Conservation (phyloP, 2,329 filamentous ascomycete genomes). For the Sarocladium brachiariae region DNA sequence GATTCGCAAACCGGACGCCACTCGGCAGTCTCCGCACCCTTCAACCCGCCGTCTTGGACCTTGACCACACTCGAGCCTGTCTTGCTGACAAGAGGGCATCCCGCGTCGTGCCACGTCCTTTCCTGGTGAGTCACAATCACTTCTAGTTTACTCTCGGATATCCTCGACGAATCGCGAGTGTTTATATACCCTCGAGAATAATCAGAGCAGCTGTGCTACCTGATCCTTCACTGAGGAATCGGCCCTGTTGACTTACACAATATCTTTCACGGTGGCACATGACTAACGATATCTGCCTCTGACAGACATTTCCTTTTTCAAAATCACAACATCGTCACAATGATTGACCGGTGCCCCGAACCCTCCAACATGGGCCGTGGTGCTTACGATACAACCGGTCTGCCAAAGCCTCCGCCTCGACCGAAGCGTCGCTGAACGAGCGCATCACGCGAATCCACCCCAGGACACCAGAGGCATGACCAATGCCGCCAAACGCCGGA, state of each 20-base stretch:
- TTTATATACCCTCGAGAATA: no score
- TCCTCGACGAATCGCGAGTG: no score
- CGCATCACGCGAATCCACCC: not conserved
- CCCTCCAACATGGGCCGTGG: constrained; percentile 42
- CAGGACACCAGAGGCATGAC: not conserved
- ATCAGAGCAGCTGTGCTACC: no score
- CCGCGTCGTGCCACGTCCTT: constrained; percentile 22
- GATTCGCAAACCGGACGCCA: constrained; percentile 24
- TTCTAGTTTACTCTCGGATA: no score
- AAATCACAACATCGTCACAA: constrained; percentile 20
- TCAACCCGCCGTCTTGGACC: constrained; percentile 12
- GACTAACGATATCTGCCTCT: not conserved
- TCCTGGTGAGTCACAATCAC: constrained; percentile 27
- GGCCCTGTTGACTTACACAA: no score
- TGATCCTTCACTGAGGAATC: no score
- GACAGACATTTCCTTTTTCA: constrained; percentile 5
- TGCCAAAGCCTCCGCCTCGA: constrained; percentile 39
- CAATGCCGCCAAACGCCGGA: not conserved
- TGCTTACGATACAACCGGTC: constrained; percentile 45
- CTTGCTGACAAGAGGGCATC: not conserved
- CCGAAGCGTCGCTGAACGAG: constrained; percentile 31
- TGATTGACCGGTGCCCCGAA: constrained; percentile 24
- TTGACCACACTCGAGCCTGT: constrained; percentile 10
- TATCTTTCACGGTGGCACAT: not conserved
- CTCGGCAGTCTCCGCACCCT: constrained; percentile 23